Base-by-base conservation (phyloP, 2,329 filamentous ascomycete species). In the Trichoderma sp. region DNA sequence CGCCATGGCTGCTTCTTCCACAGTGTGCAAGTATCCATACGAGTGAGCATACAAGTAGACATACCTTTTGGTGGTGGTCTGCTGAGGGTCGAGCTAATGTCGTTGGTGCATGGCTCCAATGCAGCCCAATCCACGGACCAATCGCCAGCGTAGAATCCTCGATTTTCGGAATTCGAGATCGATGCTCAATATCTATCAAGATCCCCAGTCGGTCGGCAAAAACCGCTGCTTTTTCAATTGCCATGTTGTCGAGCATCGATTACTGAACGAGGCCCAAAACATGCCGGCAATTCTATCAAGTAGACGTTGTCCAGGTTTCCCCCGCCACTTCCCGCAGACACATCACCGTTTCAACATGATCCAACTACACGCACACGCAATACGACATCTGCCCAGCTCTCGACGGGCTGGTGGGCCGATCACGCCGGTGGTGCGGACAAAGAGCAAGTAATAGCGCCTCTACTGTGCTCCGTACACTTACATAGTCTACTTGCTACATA, bases 121-220 rank as follows among this genome's bases (percentile, higher is more conserved):
- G 54, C 56, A 67, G 45, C 54, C 56, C 64, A 67, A 67, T 52
- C 45, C 29, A 19, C 35, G 27, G 64, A 32, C 56, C 56, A 67
- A 60, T 59, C 45, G 25, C 58, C 17, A 32, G 56, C 39, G 35
- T 19, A 9, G 22, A 34, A 67, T 13, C 27, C 27, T 67, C 64
- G 39, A 60, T 67, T 67, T 50, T 45, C 54, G 56, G 64, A 59
- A 67, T 67, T 60, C 64, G 57, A 67, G 53, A 67, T 67, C 61
- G 61, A 64, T 45, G 37, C 59, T 52, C 59, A 29, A 45, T n/a
- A 56, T 57, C 61, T 34, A 64, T 19, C 61, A 45, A 64, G 52
- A 64, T 64, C 61, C 61, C 39, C 13, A 17, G 27, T 27, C 45
- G 37, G 7, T 25, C 12, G 56, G 56, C 37, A 17, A 48, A 45